Percentiles rank a stretch among this genome's conserved stretches.
Conservation (phyloP, 2,329 filamentous ascomycete genomes). For the Nothophaeocryptopus gaeumannii region DNA sequence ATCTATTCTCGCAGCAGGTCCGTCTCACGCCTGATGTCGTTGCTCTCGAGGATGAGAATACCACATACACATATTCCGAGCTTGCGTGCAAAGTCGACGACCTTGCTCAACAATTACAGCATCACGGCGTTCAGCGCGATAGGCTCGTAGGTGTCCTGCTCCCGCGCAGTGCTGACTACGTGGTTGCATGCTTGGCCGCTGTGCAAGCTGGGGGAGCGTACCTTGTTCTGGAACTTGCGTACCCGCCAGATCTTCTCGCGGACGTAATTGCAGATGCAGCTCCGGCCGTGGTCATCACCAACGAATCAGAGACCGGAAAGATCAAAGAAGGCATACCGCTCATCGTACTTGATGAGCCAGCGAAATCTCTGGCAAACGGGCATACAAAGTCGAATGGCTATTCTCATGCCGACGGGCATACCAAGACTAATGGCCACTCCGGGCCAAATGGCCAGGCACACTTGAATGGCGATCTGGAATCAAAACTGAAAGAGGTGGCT, state of each 20-base stretch:
- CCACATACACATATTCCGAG: conserved; percentile 68
- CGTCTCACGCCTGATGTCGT: conserved; percentile 64
- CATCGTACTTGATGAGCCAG: conserved; percentile 59
- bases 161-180: conserved; percentile 72
- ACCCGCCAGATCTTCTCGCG: conserved; percentile 68
- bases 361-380: conserved; percentile 34
- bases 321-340: conserved; percentile 63
- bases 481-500: no score
- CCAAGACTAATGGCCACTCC: conserved; percentile 31
- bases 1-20: conserved; percentile 69
- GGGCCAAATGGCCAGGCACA: background rate
- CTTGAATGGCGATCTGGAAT: no score
- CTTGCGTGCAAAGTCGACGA: conserved; percentile 64
- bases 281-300: conserved; percentile 68
- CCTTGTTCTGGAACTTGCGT: conserved; percentile 75
- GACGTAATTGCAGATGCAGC: conserved; percentile 75
- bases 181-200: conserved; percentile 74
- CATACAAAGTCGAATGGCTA: conserved; percentile 25
- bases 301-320: conserved; percentile 61
- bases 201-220: conserved; percentile 77
- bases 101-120: conserved; percentile 63
- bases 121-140: conserved; percentile 69
- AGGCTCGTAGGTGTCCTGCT: conserved; percentile 72
- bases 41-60: conserved; percentile 68
- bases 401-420: conserved; percentile 30